These are phyloP conservation scores for Solanum lignicaule DNA, from an alignment of 257 asterid species.

Conservation along the genomic window DNA sequence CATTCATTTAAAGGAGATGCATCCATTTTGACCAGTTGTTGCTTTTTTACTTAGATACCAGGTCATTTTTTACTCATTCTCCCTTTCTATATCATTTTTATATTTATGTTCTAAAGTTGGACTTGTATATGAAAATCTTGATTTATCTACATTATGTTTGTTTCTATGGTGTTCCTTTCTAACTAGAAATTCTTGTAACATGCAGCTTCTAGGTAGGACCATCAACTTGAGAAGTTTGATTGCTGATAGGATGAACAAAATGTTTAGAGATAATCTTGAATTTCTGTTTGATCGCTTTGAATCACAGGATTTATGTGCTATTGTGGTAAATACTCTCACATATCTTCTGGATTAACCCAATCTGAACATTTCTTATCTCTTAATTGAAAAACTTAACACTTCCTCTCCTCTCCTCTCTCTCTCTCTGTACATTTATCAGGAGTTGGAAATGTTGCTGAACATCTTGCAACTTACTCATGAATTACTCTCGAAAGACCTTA, in stretches of 20 bases:
- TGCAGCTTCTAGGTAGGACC: slow-evolving; percentile 90
- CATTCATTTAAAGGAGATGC: neutral
- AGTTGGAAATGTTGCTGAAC: slow-evolving; percentile 78
- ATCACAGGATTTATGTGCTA: slow-evolving; percentile 88
- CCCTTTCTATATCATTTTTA: neutral
- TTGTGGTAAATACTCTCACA: slow-evolving; percentile 54
- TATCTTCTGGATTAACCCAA: neutral
- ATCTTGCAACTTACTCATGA: slow-evolving; percentile 81
- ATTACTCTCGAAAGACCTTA: slow-evolving; percentile 63
- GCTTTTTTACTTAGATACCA: neutral
- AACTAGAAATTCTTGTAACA: slow-evolving; percentile 4
- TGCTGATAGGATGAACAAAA: slow-evolving; percentile 81
- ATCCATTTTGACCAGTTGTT: neutral
- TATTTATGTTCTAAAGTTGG: neutral
- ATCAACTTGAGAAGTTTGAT: slow-evolving; percentile 88
- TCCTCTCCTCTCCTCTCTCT: neutral
- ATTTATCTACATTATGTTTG: neutral
- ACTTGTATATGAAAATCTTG: neutral
- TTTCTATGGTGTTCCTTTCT: neutral
- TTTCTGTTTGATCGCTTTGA: slow-evolving; percentile 88
- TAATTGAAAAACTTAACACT: neutral
- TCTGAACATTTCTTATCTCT: neutral
- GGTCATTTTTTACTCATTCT: neutral
- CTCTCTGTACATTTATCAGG: slow-evolving; percentile 34
- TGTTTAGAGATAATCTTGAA: slow-evolving; percentile 82